These are phyloP conservation scores for Lactifluus hygrophoroides DNA, from an alignment of 768 basidiomycete species.

Conservation along the genomic window DNA sequence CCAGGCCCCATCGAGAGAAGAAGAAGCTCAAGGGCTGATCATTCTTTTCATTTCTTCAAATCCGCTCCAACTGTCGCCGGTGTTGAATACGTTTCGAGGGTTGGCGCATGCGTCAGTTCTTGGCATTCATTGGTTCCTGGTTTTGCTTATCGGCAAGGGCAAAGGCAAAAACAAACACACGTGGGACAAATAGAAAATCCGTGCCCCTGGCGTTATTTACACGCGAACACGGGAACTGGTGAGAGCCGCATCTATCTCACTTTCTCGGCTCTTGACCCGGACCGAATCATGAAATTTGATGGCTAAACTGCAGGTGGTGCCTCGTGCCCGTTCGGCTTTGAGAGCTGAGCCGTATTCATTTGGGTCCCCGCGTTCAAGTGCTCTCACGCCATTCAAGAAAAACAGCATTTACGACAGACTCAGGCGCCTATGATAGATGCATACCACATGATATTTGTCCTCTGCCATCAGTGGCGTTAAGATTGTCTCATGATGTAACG, in stretches of 20 bases:
- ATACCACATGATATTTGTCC: too few species aligned
- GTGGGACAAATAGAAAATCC: neutral
- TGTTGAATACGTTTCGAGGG: neutral
- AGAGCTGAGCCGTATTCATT: slow-evolving; percentile 1
- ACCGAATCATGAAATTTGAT: too few species aligned
- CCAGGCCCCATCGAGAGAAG: neutral
- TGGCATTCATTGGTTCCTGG: slow-evolving; percentile 3
- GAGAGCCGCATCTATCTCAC: too few species aligned
- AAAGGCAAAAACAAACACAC: too few species aligned
- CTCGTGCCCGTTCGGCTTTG: neutral
- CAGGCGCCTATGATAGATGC: too few species aligned
- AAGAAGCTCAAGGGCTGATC: neutral
- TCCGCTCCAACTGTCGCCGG: neutral
- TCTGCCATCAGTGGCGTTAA: too few species aligned
- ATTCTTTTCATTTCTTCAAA: neutral
- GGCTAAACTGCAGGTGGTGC: neutral
- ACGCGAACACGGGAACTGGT: neutral
- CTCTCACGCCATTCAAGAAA: neutral
- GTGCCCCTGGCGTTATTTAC: neutral
- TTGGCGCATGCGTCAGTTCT: slow-evolving; percentile 9
- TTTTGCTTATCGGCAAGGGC: neutral
- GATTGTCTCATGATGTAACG: too few species aligned
- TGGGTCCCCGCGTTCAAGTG: neutral
- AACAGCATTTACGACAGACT: too few species aligned
- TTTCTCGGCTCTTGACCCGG: too few species aligned